Evolutionary conservation across 78 protist genomes (phyloP).

Genomic region (Cavenderia fasciculata): DNA sequence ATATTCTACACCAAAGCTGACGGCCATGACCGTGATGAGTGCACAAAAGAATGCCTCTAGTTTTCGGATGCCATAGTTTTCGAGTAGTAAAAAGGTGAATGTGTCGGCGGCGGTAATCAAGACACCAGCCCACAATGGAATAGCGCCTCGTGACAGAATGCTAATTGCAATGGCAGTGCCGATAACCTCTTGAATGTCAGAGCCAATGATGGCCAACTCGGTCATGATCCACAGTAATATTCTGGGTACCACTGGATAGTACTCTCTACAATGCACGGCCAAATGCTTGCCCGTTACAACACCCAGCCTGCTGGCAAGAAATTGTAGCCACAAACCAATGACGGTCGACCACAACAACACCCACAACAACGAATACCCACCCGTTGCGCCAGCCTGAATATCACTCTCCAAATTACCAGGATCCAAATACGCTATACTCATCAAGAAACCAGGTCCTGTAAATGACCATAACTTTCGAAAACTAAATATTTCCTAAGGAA

Average conservation of each 20-base stretch:
- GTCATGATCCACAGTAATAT: conserved; percentile 85
- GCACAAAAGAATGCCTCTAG: conserved; percentile 79
- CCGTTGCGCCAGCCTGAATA: conserved; percentile 82
- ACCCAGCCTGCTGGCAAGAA: conserved; percentile 85
- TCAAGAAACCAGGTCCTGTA: conserved; percentile 88
- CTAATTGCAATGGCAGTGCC: conserved; percentile 87
- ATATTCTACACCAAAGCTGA: conserved; percentile 72
- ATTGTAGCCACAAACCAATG: conserved; percentile 84
- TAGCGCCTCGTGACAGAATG: conserved; percentile 51
- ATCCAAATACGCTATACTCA: conserved; percentile 89
- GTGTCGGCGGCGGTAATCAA: conserved; percentile 85
- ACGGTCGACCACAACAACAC: conserved; percentile 85
- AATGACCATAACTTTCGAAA: conserved; percentile 78
- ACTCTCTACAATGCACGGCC: conserved; percentile 81
- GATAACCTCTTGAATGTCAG: conserved; percentile 87
- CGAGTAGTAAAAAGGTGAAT: conserved; percentile 81
- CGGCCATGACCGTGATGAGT: conserved; percentile 80
- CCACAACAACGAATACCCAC: conserved; percentile 89
- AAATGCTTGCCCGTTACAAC: conserved; percentile 85
- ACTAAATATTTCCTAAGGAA: conserved; percentile 28
- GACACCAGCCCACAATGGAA: conserved; percentile 89
- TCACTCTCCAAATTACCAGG: conserved; percentile 88
- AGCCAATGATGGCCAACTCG: conserved; percentile 90
- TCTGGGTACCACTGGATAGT: conserved; percentile 77
- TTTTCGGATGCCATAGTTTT: conserved; percentile 76